These are phyloP conservation scores for Botryosphaeria dothidea DNA, from an alignment of 2,329 filamentous ascomycete genomes.

Conservation along the genomic window DNA sequence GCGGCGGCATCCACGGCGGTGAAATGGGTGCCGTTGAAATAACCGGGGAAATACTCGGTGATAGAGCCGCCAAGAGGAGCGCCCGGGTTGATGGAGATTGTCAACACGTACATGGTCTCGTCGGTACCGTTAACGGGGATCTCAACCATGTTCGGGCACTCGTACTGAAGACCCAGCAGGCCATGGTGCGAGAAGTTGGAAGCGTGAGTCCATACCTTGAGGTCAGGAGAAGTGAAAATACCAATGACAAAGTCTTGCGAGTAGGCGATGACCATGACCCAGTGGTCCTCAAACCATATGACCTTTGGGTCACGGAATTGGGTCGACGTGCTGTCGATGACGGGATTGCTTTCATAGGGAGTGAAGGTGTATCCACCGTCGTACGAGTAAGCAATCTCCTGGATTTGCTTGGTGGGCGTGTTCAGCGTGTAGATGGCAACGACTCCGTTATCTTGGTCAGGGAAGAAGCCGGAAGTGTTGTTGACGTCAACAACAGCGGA, in stretches of 20 bases:
- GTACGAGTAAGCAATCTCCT: constrained; percentile 62
- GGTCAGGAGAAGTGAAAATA: constrained; percentile 62
- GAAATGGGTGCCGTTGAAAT: constrained; percentile 67
- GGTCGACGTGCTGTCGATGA: constrained; percentile 55
- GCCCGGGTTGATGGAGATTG: constrained; percentile 59
- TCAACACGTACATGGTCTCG: constrained; percentile 47
- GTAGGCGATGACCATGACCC: constrained; percentile 61
- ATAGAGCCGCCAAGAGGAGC: constrained; percentile 58
- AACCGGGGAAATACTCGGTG: constrained; percentile 58
- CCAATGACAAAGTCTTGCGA: constrained; percentile 58
- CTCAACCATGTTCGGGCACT: constrained; percentile 63
- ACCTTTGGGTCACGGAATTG: constrained; percentile 70
- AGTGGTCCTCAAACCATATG: constrained; percentile 56
- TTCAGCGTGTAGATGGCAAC: constrained; percentile 61
- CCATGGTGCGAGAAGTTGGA: constrained; percentile 60
- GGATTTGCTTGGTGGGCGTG: constrained; percentile 49
- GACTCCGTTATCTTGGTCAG: constrained; percentile 60
- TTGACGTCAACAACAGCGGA: constrained; percentile 62
- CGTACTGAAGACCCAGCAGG: constrained; percentile 59
- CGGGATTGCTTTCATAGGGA: constrained; percentile 61
- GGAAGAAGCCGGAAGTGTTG: constrained; percentile 68
- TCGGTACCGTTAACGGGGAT: constrained; percentile 52
- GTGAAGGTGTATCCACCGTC: constrained; percentile 65
- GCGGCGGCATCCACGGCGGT: constrained; percentile 44
- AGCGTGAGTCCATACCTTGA: constrained; percentile 59